phyloP scores from a whole-genome alignment of 2,329 filamentous ascomycete species.

The Pseudocercospora pini-densiflorae region DNA sequence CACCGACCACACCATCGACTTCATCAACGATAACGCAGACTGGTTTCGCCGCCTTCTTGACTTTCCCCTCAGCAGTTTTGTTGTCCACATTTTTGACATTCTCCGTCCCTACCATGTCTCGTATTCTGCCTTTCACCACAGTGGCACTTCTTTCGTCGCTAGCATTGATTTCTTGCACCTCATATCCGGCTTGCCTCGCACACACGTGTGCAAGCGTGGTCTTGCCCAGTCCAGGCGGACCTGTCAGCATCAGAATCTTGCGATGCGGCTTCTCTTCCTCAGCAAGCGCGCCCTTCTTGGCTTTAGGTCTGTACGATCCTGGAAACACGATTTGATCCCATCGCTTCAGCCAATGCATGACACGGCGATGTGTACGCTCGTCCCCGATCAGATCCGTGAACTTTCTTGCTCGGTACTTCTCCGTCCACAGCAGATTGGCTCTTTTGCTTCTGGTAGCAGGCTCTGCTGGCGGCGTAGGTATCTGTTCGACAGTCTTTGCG shows the following conservation, averaged over 20 bases:
- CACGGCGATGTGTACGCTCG: constrained; percentile 87
- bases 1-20: constrained; percentile 89
- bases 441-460: constrained; percentile 33
- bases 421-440: constrained; percentile 79
- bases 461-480: constrained; percentile 48
- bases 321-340: constrained; percentile 97
- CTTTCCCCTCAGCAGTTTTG: constrained; percentile 54
- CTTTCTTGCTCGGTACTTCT: constrained; percentile 91
- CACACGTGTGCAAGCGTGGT: constrained; percentile 97
- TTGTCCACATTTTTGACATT: constrained; percentile 77
- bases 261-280: constrained; percentile 72
- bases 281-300: constrained; percentile 47
- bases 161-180: constrained; percentile 96
- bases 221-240: constrained; percentile 91
- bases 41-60: constrained; percentile 77
- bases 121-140: constrained; percentile 88
- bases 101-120: constrained; percentile 90
- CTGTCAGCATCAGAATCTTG: constrained; percentile 88
- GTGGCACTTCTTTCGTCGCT: constrained; percentile 91
- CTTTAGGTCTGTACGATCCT: constrained; percentile 66
- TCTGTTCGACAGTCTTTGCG: constrained; percentile 28
- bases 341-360: constrained; percentile 89
- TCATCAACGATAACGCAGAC: constrained; percentile 96
- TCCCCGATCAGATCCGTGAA: constrained; percentile 96
- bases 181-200: constrained; percentile 92